Conservation (phyloP, 208 protist genomes). For the Crithidia fasciculata region DNA sequence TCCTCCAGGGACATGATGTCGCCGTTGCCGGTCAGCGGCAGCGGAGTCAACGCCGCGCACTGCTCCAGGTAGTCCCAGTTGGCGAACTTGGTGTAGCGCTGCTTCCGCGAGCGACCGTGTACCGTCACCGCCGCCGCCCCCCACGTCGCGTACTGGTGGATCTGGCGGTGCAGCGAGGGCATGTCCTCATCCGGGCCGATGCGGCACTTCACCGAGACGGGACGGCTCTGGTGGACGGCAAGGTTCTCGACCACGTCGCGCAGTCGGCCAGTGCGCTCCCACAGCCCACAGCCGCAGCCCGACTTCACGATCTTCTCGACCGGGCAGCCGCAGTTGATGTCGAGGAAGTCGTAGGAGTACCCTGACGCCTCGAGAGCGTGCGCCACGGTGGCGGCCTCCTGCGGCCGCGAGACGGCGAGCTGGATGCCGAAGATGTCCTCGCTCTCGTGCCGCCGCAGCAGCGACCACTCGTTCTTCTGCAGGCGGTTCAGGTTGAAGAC, state of each 20-base stretch:
- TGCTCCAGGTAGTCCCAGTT: slow-evolving; percentile 96
- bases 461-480: slow-evolving; percentile 92
- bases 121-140: slow-evolving; percentile 92
- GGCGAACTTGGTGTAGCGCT: slow-evolving; percentile 94
- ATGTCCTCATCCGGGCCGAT: slow-evolving; percentile 84
- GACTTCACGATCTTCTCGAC: slow-evolving; percentile 92
- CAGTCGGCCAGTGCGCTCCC: slow-evolving; percentile 82
- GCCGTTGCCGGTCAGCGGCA: slow-evolving; percentile 95
- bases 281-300: slow-evolving; percentile 87
- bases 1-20: slow-evolving; percentile 94
- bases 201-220: slow-evolving; percentile 92
- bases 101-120: slow-evolving; percentile 94
- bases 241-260: slow-evolving; percentile 73
- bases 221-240: slow-evolving; percentile 61
- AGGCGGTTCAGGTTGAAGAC: slow-evolving; percentile 85
- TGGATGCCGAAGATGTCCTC: slow-evolving; percentile 97
- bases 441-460: slow-evolving; percentile 92
- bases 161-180: slow-evolving; percentile 87
- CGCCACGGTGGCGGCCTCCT: slow-evolving; percentile 68
- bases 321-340: slow-evolving; percentile 97
- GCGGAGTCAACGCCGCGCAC: slow-evolving; percentile 69
- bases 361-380: slow-evolving; percentile 74
- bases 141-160: slow-evolving; percentile 81
- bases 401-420: slow-evolving; percentile 70
- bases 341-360: slow-evolving; percentile 94